Conservation (phyloP, 2,329 filamentous ascomycete species). For the Aureobasidium sp. region DNA sequence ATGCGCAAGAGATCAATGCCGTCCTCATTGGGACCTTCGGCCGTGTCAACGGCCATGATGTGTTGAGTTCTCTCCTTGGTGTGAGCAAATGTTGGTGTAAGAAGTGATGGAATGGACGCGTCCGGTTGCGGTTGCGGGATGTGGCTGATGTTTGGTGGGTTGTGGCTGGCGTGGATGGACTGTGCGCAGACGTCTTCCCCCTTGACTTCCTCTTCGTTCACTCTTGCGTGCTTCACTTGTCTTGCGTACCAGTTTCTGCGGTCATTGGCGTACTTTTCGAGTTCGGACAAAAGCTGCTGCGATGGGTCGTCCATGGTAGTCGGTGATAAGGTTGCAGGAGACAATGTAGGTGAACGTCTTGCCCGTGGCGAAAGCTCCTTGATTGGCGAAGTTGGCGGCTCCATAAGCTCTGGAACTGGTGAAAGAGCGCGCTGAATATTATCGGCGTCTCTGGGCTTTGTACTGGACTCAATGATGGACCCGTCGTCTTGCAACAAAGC, state of each 20-base stretch:
- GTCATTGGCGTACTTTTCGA: neutral
- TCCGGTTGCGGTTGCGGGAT: neutral
- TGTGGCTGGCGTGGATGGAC: neutral
- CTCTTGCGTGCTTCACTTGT: neutral
- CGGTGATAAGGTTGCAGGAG: neutral
- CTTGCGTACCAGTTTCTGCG: neutral
- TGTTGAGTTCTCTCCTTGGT: neutral
- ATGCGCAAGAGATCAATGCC: neutral
- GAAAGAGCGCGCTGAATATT: neutral
- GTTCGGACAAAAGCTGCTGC: neutral
- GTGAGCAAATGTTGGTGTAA: neutral
- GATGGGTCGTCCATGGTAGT: neutral
- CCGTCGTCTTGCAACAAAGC: neutral
- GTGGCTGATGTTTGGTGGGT: neutral
- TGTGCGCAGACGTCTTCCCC: neutral
- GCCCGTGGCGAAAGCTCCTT: neutral
- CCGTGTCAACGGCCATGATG: conserved; percentile 5
- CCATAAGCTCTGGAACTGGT: neutral
- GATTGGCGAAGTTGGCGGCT: neutral
- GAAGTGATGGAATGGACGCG: neutral
- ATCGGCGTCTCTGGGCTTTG: neutral
- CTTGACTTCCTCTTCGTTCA: neutral
- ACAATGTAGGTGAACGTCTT: neutral
- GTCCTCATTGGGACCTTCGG: neutral
- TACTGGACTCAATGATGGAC: neutral